Percentiles rank a stretch among this genome's conserved stretches.
These are phyloP conservation scores for Sclerotinia subarctica DNA, from an alignment of 2,329 filamentous ascomycete species.

Conservation along the genomic window DNA sequence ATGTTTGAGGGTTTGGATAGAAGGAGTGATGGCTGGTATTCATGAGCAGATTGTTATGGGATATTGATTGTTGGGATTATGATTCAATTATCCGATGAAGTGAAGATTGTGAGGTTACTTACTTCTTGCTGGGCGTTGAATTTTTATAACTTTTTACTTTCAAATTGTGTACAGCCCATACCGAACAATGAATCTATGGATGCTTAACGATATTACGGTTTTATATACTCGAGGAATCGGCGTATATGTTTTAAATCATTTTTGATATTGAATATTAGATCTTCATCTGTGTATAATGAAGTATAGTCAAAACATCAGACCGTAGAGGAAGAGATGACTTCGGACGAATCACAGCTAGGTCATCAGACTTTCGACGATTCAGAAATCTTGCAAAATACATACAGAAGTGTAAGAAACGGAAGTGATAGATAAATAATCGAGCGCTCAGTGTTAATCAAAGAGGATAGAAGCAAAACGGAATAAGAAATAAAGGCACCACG, in stretches of 20 bases:
- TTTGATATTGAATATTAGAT: background rate
- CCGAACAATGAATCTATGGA: background rate
- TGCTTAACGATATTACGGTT: background rate
- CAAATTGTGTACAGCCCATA: no score
- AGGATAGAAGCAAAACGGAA: no score
- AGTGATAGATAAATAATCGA: background rate
- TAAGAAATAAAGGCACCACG: background rate
- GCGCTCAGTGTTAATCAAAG: background rate
- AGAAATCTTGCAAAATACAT: accelerated
- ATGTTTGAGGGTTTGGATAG: background rate
- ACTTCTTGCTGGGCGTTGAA: background rate
- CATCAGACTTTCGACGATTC: accelerated
- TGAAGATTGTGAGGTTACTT: background rate
- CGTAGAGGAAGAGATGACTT: background rate
- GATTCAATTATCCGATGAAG: background rate
- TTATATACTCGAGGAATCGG: background rate
- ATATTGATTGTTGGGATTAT: background rate
- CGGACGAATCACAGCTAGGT: background rate
- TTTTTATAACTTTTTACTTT: background rate
- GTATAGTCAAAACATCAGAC: background rate
- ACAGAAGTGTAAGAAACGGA: no score
- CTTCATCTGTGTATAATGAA: no score
- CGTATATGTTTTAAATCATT: background rate
- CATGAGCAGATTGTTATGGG: background rate
- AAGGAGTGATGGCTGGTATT: background rate